phyloP scores from a whole-genome alignment of 305 asterid genomes.

The Fraxinus sp. region DNA sequence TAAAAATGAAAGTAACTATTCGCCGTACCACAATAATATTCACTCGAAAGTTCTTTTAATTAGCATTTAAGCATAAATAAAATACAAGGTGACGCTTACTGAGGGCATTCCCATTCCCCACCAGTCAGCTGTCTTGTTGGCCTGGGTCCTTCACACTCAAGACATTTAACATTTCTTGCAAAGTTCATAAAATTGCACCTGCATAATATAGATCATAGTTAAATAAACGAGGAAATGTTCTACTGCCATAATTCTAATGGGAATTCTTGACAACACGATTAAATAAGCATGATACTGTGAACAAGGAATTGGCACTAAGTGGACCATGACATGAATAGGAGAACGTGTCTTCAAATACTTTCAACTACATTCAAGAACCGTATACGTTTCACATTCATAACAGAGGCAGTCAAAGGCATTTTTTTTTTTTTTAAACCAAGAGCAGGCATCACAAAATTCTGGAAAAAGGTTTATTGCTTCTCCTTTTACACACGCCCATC shows the following conservation, averaged over 20 bases:
- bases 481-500: background rate
- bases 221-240: conserved; percentile 8
- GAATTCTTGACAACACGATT: background rate
- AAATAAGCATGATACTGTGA: background rate
- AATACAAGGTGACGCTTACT: conserved; percentile 46
- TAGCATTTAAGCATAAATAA: conserved; percentile 19
- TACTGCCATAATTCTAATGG: background rate
- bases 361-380: background rate
- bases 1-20: conserved; percentile 1
- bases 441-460: background rate
- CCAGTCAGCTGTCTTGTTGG: conserved; percentile 72
- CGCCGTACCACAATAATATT: background rate
- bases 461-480: background rate
- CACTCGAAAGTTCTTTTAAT: background rate
- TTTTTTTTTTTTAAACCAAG: too few relatives aligned
- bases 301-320: background rate
- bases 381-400: background rate
- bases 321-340: background rate
- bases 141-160: conserved; percentile 84
- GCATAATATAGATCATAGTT: conserved; percentile 28
- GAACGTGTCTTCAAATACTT: background rate
- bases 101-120: conserved; percentile 95
- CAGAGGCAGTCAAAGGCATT: background rate
- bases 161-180: conserved; percentile 79
- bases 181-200: conserved; percentile 96